A percentile compares a stretch with the other conserved stretches of the same genome.
These are phyloP conservation scores for Adansonia digitata DNA, from an alignment of 345 rosid species.

Conservation along the genomic window DNA sequence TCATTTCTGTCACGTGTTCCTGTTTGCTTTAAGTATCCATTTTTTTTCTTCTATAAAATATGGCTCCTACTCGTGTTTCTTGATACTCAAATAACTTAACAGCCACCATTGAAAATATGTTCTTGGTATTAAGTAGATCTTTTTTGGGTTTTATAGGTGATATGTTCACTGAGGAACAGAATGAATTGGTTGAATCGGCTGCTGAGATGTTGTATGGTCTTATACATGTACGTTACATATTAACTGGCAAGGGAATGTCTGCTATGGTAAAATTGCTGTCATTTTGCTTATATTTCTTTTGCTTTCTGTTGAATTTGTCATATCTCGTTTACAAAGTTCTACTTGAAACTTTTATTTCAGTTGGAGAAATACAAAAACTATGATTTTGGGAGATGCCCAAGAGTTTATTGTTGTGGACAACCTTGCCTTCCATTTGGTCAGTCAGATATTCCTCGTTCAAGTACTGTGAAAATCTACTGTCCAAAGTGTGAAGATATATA, in stretches of 20 bases:
- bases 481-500: conserved; percentile 95
- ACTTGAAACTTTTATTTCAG: conserved; percentile 26
- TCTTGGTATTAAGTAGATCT: conserved; percentile 7
- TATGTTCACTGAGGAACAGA: conserved; percentile 91
- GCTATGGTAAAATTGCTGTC: conserved; percentile 55
- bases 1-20: not conserved
- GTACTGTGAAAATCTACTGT: conserved; percentile 92
- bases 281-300: not conserved
- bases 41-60: not conserved
- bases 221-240: conserved; percentile 83
- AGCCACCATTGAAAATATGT: not conserved
- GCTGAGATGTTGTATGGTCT: conserved; percentile 97
- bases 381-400: conserved; percentile 96
- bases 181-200: conserved; percentile 92
- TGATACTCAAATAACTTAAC: not conserved
- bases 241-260: conserved; percentile 90
- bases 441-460: conserved; percentile 92
- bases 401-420: conserved; percentile 99
- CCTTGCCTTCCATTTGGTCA: conserved; percentile 99
- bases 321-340: conserved; percentile 8
- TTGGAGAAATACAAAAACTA: conserved; percentile 77
- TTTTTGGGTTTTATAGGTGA: conserved; percentile 49
- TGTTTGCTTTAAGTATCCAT: not conserved
- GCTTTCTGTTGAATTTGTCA: not conserved
- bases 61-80: not conserved